Base-by-base conservation (phyloP, 2,329 filamentous ascomycete genomes). In the Cladophialophora bantiana region DNA sequence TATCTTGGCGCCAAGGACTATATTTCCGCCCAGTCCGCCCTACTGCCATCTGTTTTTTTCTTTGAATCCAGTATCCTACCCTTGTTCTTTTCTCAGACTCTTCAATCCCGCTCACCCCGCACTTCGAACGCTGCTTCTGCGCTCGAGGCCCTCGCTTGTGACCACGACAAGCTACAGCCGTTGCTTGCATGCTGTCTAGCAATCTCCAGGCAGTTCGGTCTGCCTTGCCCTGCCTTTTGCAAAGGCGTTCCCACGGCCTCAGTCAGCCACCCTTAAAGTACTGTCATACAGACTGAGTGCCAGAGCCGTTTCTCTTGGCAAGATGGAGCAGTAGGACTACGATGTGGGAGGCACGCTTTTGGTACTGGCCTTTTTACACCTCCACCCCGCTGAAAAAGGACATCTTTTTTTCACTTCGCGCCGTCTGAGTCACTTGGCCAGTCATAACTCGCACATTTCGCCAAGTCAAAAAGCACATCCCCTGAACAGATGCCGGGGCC, bases 401-500 rank as follows among this genome's bases (percentile, higher is more conserved):
- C 26, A 26, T 3, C 26, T 26, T 26, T 26, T 26, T 26, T 3
- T 2, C 26, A 26, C 26, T 26, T 26, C 26, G 26, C 26, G 26
- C 26, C 26, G 26, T 26, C 26, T 26, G 26, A 26, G 26, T 3
- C 3, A 26, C 3, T 26, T 3, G 26, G 26, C 26, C 26, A 26
- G 26, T 9, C 34, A 34, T 32, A 18, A 20, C n/a, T 32, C 18
- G 15, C 12, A 13, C 26, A 13, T 26, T 15, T 42, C 38, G 31
- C 34, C 57, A 40, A 60, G 26, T 48, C 40, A 26, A 20, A 34
- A 48, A 52, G 38, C 13, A 48, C 57, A 53, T 64, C 61, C 18
- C 34, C 53, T 58, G n/a, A 38, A 38, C 53, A 64, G 57, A 64
- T 64, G 61, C 61, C 61, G 61, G 61, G 61, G 61, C 61, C 61